Percentiles rank a stretch among this genome's conserved stretches.
Conservation (phyloP, 2,329 filamentous ascomycete species). For the Xylariomycetidae sp. region DNA sequence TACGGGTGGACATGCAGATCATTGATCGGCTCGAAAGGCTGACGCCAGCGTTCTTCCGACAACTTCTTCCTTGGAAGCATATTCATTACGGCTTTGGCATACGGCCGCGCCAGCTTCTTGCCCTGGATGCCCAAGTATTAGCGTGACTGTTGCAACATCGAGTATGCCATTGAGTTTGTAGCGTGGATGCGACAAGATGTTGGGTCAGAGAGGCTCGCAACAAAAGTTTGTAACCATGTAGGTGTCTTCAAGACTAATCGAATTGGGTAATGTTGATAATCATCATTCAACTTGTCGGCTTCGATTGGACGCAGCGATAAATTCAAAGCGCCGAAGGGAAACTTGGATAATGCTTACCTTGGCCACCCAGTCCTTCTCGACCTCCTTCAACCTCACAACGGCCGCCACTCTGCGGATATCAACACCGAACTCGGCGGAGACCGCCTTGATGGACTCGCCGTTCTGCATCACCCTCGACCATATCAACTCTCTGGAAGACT, state of each 20-base stretch:
- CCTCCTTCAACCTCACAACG: conserved; percentile 76
- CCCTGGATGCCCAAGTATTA: no score
- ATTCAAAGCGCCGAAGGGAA: no score
- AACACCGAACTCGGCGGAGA: conserved; percentile 70
- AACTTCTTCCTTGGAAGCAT: conserved; percentile 74
- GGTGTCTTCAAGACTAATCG: conserved; percentile 99
- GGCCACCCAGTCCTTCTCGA: conserved; percentile 71
- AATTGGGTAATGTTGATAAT: conserved; percentile 61
- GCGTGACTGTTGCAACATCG: no score
- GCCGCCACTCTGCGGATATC: conserved; percentile 81
- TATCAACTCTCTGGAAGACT: conserved; percentile 66
- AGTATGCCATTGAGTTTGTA: no score
- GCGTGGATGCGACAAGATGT: no score
- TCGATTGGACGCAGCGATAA: no score
- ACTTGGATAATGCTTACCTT: conserved; percentile 57
- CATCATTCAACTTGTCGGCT: no score
- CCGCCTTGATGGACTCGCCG: conserved; percentile 64
- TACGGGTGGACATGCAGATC: conserved; percentile 57
- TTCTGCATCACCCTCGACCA: conserved; percentile 61
- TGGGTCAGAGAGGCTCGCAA: conserved; percentile 68
- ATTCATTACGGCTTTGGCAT: conserved; percentile 65
- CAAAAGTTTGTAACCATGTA: conserved; percentile 76
- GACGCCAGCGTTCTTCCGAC: conserved; percentile 34
- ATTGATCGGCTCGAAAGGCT: conserved; percentile 55
- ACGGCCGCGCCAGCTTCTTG: conserved; percentile 69